phyloP scores from a whole-genome alignment of 2,329 filamentous ascomycete species.

The Cercospora zeae-maydis region DNA sequence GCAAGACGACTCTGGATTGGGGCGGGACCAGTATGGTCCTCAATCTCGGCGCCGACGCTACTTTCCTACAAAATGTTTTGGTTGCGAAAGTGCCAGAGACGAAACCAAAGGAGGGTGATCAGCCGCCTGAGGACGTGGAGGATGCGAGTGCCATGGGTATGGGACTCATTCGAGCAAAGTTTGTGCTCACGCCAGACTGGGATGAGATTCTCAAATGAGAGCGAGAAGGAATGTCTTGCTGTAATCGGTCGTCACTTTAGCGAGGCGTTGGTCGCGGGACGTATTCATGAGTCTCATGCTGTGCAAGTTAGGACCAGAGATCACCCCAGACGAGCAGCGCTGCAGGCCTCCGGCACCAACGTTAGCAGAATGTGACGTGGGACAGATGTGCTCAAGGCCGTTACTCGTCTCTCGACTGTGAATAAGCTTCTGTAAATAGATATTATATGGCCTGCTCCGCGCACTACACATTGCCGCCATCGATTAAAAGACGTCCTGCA shows the following conservation, averaged over 20 bases:
- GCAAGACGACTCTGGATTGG: constrained; percentile 60
- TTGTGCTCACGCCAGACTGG: constrained; percentile 62
- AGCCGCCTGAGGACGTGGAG: constrained; percentile 18
- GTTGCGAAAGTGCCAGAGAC: constrained; percentile 36
- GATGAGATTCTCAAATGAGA: constrained; percentile 44
- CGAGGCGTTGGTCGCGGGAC: neutral
- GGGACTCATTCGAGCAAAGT: constrained; percentile 62
- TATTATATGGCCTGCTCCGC: neutral
- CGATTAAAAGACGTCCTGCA: neutral
- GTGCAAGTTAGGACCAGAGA: neutral
- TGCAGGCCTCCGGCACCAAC: neutral
- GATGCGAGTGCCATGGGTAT: constrained; percentile 49
- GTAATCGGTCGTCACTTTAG: neutral
- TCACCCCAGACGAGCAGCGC: neutral
- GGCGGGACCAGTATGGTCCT: constrained; percentile 59
- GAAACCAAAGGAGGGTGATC: constrained; percentile 24
- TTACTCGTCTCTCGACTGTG: neutral
- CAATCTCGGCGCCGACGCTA: constrained; percentile 53
- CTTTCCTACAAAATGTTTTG: constrained; percentile 60
- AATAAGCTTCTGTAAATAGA: neutral
- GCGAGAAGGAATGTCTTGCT: neutral
- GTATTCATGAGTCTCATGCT: neutral
- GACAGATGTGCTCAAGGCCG: neutral
- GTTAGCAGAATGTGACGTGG: too few species aligned
- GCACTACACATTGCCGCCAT: neutral